A percentile compares a stretch with the other conserved stretches of the same genome.
These are phyloP conservation scores for Malania oleifera DNA, from an alignment of 164 flowering plant genomes.

Conservation along the genomic window DNA sequence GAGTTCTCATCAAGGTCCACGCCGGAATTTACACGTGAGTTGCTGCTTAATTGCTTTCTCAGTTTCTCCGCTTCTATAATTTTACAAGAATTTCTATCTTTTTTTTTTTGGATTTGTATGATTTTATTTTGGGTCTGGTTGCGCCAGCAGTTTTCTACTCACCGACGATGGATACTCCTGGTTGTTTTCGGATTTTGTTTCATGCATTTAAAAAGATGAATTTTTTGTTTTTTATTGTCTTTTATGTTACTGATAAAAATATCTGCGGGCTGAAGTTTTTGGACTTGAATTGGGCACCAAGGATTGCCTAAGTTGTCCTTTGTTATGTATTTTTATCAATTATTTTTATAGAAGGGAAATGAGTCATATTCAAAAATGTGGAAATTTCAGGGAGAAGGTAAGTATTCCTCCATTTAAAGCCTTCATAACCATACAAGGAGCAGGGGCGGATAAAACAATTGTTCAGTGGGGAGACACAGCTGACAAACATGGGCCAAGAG, in stretches of 20 bases:
- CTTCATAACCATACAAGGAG: conserved; percentile 85
- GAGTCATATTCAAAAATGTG: conserved; percentile 7
- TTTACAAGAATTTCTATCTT: not conserved
- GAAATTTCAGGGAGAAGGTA: conserved; percentile 78
- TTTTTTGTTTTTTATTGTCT: conserved; percentile 3
- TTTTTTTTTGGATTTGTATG: not conserved
- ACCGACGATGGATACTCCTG: conserved; percentile 1
- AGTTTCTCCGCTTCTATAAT: not conserved
- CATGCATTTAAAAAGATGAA: not conserved
- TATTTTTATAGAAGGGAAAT: not conserved
- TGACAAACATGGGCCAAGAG: conserved; percentile 58
- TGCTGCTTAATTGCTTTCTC: too few relatives aligned
- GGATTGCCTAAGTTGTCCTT: too few relatives aligned
- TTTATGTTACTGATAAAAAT: not conserved
- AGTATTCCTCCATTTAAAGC: conserved; percentile 67
- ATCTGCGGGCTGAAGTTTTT: not conserved
- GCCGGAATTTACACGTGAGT: conserved; percentile 91
- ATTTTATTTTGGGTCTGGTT: conserved; percentile 1
- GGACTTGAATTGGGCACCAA: not conserved
- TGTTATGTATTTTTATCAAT: too few relatives aligned
- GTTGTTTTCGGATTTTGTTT: conserved; percentile 11
- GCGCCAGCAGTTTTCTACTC: too few relatives aligned
- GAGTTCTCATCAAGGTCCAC: conserved; percentile 85
- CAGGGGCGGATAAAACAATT: conserved; percentile 87
- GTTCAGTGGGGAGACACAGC: conserved; percentile 98